phyloP scores from a whole-genome alignment of 805 yeast genomes.

The Maudiozyma bulderi region DNA sequence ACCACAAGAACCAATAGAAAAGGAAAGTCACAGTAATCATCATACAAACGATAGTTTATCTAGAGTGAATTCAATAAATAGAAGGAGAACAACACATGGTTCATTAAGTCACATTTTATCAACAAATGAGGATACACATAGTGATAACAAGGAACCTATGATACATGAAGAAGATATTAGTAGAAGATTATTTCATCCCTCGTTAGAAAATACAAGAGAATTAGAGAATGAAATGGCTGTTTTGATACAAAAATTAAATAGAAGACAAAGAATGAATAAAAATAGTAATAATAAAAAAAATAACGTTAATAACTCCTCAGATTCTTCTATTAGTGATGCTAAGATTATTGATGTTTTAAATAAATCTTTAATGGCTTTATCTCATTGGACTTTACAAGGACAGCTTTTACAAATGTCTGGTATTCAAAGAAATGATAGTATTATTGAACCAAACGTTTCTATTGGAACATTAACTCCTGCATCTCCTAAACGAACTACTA shows the following conservation, averaged over 20 bases:
- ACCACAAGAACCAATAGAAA: slow-evolving; percentile 16
- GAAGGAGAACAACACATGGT: too few relatives aligned
- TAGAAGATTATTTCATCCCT: slow-evolving; percentile 5
- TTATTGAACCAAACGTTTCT: neutral
- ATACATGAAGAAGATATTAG: neutral
- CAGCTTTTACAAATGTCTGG: slow-evolving; percentile 18
- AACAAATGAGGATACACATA: too few relatives aligned
- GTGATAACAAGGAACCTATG: too few relatives aligned
- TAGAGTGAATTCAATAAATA: too few relatives aligned
- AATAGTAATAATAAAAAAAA: neutral
- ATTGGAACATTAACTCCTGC: too few relatives aligned
- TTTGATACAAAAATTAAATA: slow-evolving; percentile 12
- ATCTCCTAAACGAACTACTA: too few relatives aligned
- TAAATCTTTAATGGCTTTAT: slow-evolving; percentile 20
- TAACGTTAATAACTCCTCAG: neutral
- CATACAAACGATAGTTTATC: neutral
- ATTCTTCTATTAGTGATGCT: neutral
- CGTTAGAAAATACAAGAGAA: slow-evolving; percentile 17
- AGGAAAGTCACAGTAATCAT: neutral
- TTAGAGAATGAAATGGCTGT: slow-evolving; percentile 15
- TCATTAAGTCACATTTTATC: too few relatives aligned
- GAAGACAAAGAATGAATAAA: neutral
- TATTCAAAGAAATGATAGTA: slow-evolving; percentile 2
- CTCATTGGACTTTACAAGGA: slow-evolving; percentile 28
- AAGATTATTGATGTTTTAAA: slow-evolving; percentile 19